phyloP scores from a whole-genome alignment of 352 stramenopile species.

The Globisporangium iwayamae region DNA sequence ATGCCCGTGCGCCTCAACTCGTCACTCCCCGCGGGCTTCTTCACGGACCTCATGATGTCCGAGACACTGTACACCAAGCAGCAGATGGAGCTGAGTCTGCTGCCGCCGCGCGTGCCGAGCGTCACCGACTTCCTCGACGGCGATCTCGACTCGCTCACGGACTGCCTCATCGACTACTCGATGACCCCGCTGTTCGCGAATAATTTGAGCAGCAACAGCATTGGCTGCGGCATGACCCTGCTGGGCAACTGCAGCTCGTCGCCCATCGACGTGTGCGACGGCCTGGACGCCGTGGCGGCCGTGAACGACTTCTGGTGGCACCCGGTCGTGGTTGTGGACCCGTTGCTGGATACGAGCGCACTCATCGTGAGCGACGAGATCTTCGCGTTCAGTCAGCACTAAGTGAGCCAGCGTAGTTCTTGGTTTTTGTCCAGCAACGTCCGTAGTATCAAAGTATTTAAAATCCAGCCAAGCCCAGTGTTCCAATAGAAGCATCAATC shows the following conservation, averaged over 20 bases:
- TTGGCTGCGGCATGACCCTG: neutral
- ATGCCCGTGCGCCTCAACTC: neutral
- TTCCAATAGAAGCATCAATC: too few species aligned
- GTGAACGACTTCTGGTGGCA: slow-evolving; percentile 16
- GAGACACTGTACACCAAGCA: slow-evolving; percentile 9
- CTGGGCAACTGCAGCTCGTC: slow-evolving; percentile 6
- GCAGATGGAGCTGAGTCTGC: neutral
- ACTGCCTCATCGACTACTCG: slow-evolving; percentile 9
- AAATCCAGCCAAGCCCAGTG: neutral
- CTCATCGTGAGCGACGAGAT: slow-evolving; percentile 5
- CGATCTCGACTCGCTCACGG: slow-evolving; percentile 9
- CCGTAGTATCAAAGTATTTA: slow-evolving; percentile 9
- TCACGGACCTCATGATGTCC: slow-evolving; percentile 18
- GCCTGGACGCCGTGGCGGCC: slow-evolving; percentile 8
- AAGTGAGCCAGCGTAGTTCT: neutral
- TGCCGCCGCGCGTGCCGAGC: neutral
- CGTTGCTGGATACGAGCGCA: neutral
- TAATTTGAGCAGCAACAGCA: neutral
- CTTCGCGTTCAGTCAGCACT: neutral
- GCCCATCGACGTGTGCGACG: slow-evolving; percentile 19
- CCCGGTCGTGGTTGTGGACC: neutral
- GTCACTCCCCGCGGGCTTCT: slow-evolving; percentile 10
- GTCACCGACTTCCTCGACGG: slow-evolving; percentile 10
- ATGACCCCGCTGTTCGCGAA: neutral
- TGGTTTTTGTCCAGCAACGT: neutral